phyloP scores from a whole-genome alignment of 192 early-diverging fungal genomes.

The Mortierella hygrophila region DNA sequence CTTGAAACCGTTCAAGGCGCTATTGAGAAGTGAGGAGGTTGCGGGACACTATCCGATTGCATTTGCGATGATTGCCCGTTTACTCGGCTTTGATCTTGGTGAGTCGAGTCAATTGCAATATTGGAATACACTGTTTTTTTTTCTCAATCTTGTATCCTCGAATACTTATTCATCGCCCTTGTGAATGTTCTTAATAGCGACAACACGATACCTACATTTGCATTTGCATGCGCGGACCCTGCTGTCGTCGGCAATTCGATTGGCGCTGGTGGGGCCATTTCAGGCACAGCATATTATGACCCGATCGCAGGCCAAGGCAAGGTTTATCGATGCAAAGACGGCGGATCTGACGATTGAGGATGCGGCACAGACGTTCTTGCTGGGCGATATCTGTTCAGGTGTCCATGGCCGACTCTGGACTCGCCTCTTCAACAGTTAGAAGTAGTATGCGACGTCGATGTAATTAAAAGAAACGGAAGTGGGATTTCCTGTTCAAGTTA shows the following conservation, averaged over 20 bases:
- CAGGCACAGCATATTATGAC: slow-evolving; percentile 83
- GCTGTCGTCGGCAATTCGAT: slow-evolving; percentile 87
- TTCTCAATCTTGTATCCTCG: background rate
- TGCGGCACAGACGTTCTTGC: slow-evolving; percentile 74
- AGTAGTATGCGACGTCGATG: background rate
- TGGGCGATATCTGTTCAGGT: slow-evolving; percentile 82
- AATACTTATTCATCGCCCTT: slow-evolving; percentile 1
- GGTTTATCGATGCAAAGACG: slow-evolving; percentile 61
- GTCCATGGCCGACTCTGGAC: slow-evolving; percentile 85
- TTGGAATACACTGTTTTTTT: background rate
- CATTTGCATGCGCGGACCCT: slow-evolving; percentile 91
- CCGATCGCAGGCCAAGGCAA: slow-evolving; percentile 65
- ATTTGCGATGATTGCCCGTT: slow-evolving; percentile 70
- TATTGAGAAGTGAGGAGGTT: slow-evolving; percentile 53
- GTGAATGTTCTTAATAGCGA: slow-evolving; percentile 55
- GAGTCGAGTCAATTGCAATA: slow-evolving; percentile 3
- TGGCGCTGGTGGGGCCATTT: slow-evolving; percentile 93
- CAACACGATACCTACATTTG: slow-evolving; percentile 80
- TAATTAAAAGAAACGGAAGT: background rate
- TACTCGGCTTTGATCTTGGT: slow-evolving; percentile 64
- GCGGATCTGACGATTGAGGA: slow-evolving; percentile 64
- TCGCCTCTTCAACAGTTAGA: slow-evolving; percentile 81
- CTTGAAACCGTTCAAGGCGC: slow-evolving; percentile 60
- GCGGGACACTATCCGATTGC: slow-evolving; percentile 84
- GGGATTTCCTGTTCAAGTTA: too few species aligned